Percentiles rank a stretch among this genome's conserved stretches.
Conservation (phyloP, 495 filamentous ascomycete genomes). For the Glarea lozoyensis region DNA sequence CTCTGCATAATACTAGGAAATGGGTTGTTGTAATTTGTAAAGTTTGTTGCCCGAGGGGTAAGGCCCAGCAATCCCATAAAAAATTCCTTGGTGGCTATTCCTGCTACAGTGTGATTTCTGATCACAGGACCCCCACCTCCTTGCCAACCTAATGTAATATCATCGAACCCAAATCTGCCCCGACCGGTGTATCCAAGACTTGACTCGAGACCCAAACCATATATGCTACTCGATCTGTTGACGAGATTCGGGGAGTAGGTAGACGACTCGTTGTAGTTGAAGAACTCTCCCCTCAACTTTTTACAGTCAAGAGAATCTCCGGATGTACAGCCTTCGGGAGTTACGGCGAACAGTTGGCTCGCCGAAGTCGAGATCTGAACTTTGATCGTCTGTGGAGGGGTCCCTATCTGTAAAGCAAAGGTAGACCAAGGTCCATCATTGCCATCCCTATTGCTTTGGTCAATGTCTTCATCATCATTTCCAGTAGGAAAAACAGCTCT, state of each 20-base stretch:
- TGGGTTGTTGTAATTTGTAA: slow-evolving; percentile 26
- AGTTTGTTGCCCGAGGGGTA: slow-evolving; percentile 39
- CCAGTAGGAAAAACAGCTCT: no score
- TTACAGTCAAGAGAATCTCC: slow-evolving; percentile 21
- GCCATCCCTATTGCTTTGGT: slow-evolving; percentile 23
- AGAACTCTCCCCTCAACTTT: slow-evolving; percentile 18
- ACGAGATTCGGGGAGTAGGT: slow-evolving; percentile 8
- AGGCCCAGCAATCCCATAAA: slow-evolving; percentile 39
- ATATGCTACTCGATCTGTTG: slow-evolving; percentile 5
- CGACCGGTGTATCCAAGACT: slow-evolving; percentile 31
- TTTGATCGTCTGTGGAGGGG: slow-evolving; percentile 27
- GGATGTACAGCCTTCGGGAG: slow-evolving; percentile 28
- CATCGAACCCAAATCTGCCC: slow-evolving; percentile 41
- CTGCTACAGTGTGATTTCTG: slow-evolving; percentile 37
- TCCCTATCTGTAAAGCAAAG: slow-evolving; percentile 27
- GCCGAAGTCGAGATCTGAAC: slow-evolving; percentile 25
- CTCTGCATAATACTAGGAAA: slow-evolving; percentile 38
- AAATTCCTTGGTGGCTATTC: slow-evolving; percentile 23
- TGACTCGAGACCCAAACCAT: slow-evolving; percentile 24
- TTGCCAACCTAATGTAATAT: slow-evolving; percentile 34
- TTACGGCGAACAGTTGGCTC: slow-evolving; percentile 23
- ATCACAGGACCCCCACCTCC: slow-evolving; percentile 30
- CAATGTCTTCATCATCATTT: no score
- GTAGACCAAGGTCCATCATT: slow-evolving; percentile 33
- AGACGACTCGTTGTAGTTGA: slow-evolving; percentile 14